These are phyloP conservation scores for Halteria grandinella DNA, from an alignment of 73 alveolate species.

Conservation along the genomic window DNA sequence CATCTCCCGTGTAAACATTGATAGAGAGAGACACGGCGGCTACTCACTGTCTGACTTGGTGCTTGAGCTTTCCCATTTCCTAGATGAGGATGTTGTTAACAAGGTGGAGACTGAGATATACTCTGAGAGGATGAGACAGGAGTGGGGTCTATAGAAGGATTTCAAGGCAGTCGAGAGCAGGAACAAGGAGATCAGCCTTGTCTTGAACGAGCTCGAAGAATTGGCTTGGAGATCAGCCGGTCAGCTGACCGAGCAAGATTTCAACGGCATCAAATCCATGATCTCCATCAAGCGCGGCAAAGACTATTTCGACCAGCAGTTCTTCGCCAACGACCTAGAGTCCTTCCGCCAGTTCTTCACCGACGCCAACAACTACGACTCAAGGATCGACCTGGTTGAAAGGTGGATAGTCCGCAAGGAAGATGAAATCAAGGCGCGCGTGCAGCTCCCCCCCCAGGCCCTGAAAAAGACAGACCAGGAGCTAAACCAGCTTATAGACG, in stretches of 20 bases:
- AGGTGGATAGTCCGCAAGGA: conserved; percentile 61
- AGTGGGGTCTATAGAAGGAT: conserved; percentile 62
- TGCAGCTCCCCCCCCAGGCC: conserved; percentile 42
- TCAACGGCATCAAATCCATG: conserved; percentile 35
- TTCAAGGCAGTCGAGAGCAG: conserved; percentile 47
- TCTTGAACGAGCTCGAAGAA: conserved; percentile 62
- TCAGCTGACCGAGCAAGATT: conserved; percentile 43
- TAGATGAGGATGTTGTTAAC: conserved; percentile 61
- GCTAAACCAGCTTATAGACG: conserved; percentile 7
- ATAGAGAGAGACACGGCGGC: conserved; percentile 23
- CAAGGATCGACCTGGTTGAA: conserved; percentile 43
- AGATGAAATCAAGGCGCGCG: conserved; percentile 46
- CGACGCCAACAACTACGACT: conserved; percentile 47
- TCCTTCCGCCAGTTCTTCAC: conserved; percentile 10
- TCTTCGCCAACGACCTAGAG: conserved; percentile 34
- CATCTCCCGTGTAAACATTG: conserved; percentile 36
- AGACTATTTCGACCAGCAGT: conserved; percentile 37
- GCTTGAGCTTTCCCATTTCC: conserved; percentile 66
- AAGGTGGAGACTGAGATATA: conserved; percentile 53
- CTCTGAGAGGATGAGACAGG: conserved; percentile 13
- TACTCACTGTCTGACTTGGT: conserved; percentile 62
- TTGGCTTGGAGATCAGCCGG: conserved; percentile 62
- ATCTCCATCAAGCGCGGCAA: conserved; percentile 36
- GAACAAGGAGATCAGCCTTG: conserved; percentile 58
- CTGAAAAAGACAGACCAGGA: conserved; percentile 26